phyloP scores from a whole-genome alignment of 306 rosid genomes.

The Malus asiatica region DNA sequence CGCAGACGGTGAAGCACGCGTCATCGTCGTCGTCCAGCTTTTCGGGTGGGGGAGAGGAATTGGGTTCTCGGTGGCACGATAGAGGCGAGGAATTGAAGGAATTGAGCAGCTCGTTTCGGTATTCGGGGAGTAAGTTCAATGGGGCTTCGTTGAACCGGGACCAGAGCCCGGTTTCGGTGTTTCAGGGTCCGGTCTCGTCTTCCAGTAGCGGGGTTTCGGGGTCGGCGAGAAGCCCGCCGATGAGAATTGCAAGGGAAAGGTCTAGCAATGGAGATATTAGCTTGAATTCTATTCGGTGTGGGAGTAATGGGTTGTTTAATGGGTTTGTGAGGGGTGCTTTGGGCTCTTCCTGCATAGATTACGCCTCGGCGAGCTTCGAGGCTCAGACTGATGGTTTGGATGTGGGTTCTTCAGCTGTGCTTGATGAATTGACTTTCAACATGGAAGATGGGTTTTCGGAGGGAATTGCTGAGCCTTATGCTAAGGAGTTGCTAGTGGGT shows the following conservation, averaged over 20 bases:
- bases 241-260: conserved; percentile 38
- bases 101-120: conserved; percentile 61
- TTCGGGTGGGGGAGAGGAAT: conserved; percentile 54
- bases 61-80: conserved; percentile 46
- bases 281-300: conserved; percentile 32
- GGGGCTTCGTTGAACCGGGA: conserved; percentile 62
- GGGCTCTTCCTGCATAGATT: conserved; percentile 72
- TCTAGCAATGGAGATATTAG: conserved; percentile 23
- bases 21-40: conserved; percentile 41
- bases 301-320: conserved; percentile 53
- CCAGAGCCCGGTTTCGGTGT: conserved; percentile 86
- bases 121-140: conserved; percentile 49
- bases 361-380: conserved; percentile 40
- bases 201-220: conserved; percentile 41
- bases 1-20: conserved; percentile 47
- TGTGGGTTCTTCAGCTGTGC: conserved; percentile 27
- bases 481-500: conserved; percentile 58
- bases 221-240: conserved; percentile 36
- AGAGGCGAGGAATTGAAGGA: conserved; percentile 74
- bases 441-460: conserved; percentile 61
- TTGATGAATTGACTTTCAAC: conserved; percentile 77
- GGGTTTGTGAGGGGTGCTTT: conserved; percentile 82
- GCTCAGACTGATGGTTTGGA: conserved; percentile 29
- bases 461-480: conserved; percentile 55
- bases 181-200: conserved; percentile 82